These are phyloP conservation scores for Saprolegnia parasitica DNA, from an alignment of 352 stramenopile genomes.

Conservation along the genomic window DNA sequence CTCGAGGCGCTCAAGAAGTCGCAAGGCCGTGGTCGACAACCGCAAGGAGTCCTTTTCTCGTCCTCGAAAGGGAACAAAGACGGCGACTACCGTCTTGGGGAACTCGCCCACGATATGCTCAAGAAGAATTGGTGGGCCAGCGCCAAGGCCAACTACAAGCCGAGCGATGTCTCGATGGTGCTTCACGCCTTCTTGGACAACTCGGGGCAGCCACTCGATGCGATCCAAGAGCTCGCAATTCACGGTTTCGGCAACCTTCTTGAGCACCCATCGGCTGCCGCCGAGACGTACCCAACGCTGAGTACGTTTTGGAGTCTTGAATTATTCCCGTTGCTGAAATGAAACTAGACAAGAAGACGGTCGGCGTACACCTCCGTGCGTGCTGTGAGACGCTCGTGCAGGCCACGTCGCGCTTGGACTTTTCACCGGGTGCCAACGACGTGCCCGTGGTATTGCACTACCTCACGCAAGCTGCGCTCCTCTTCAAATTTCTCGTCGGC, in stretches of 20 bases:
- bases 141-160: slow-evolving; percentile 43
- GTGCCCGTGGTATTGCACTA: slow-evolving; percentile 47
- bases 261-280: slow-evolving; percentile 32
- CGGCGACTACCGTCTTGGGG: slow-evolving; percentile 32
- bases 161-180: slow-evolving; percentile 39
- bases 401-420: slow-evolving; percentile 40
- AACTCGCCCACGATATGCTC: slow-evolving; percentile 38
- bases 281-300: slow-evolving; percentile 38
- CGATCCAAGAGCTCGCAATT: slow-evolving; percentile 43
- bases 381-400: slow-evolving; percentile 47
- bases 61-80: neutral
- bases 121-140: slow-evolving; percentile 46
- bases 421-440: slow-evolving; percentile 28
- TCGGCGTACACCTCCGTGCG: slow-evolving; percentile 43
- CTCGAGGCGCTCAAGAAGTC: slow-evolving; percentile 19
- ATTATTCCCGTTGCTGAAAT: neutral
- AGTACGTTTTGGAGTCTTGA: slow-evolving; percentile 29
- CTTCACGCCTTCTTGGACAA: slow-evolving; percentile 41
- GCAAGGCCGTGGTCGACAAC: neutral
- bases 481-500: slow-evolving; percentile 59
- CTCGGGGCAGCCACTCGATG: slow-evolving; percentile 40
- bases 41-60: slow-evolving; percentile 12
- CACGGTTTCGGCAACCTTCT: slow-evolving; percentile 44
- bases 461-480: slow-evolving; percentile 43
- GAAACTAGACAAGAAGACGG: slow-evolving; percentile 41